Evolutionary conservation across 345 rosid species (phyloP), one percentile per base, ranked within the genome.

Genomic region (Raphanus raphanistrum): DNA sequence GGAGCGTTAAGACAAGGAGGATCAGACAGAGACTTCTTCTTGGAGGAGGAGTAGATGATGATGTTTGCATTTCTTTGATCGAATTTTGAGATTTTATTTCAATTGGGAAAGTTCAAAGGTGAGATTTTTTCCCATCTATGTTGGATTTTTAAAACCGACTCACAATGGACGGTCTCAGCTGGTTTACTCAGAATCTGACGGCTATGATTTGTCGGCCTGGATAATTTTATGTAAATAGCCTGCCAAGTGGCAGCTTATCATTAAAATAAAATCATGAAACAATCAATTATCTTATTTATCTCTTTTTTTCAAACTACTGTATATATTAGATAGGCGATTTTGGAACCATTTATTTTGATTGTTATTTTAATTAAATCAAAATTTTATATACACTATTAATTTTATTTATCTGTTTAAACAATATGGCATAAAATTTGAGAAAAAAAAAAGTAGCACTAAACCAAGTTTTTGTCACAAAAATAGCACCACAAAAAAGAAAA

Each of bases 91-190:
- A 43, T 45, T 55, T 55, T 57, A 45, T 27, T 54, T 75, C 59
- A 6, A 58, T 58, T n/a, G 6, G 4, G 26, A 35, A 26, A 4
- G 32, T 25, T 8, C 10, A 26, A 59, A 59, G n/a, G 63, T 4
- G n/a, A 26, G n/a, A 26, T 26, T 5, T 26, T 59, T 59, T 58
- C 63, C 33, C 63, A 11, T 59, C 71, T 70, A 16, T 17, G 35
- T 12, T 3, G 1, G 6, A 5, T 52, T 45, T 45, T 48, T 8
- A 3, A 76, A 4, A 27, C 75, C 75, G 70, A 11, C 80, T 63
- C 26, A 12, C n/a, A 25, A 28, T 6, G 48, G 59, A 77, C 75
- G 71, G 80, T 3, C 13, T 36, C 1, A 63, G 54, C n/a, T 77
- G 33, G 55, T 61, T 52, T 0, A n/a, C 2, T 0, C 1, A 13